A percentile compares a stretch with the other conserved stretches of the same genome.
Conservation (phyloP, 2,329 filamentous ascomycete genomes). For the Tympanopsis confertula region DNA sequence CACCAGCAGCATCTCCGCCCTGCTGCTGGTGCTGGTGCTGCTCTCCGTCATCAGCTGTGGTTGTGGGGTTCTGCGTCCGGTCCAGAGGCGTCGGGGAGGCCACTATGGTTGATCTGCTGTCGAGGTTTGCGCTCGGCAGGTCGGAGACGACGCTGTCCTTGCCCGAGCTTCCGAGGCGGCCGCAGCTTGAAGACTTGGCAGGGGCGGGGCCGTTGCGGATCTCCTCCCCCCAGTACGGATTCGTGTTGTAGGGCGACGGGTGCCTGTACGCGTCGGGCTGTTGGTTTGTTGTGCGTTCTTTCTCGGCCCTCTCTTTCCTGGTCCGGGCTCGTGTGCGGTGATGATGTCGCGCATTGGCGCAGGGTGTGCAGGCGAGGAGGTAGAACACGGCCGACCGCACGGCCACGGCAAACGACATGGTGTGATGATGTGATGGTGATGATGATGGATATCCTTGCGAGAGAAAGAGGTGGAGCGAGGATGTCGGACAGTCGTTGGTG, state of each 20-base stretch:
- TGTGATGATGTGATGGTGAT: too few species aligned
- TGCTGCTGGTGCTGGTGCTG: slow-evolving; percentile 76
- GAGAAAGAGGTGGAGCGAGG: too few species aligned
- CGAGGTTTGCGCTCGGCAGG: slow-evolving; percentile 19
- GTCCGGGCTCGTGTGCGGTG: slow-evolving; percentile 62
- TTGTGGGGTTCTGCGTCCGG: slow-evolving; percentile 27
- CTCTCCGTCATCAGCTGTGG: slow-evolving; percentile 40
- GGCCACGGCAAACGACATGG: slow-evolving; percentile 45
- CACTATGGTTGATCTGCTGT: slow-evolving; percentile 22
- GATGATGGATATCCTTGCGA: too few species aligned
- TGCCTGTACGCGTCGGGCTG: slow-evolving; percentile 68
- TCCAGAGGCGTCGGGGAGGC: slow-evolving; percentile 17
- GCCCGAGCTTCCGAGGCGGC: slow-evolving; percentile 45
- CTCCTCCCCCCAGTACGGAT: slow-evolving; percentile 80
- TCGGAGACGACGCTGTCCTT: slow-evolving; percentile 35
- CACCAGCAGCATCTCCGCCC: slow-evolving; percentile 76
- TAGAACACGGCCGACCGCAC: slow-evolving; percentile 72
- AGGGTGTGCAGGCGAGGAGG: slow-evolving; percentile 67
- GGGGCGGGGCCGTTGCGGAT: slow-evolving; percentile 70
- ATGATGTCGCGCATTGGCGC: slow-evolving; percentile 57
- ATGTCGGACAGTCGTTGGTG: too few species aligned
- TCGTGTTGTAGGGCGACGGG: slow-evolving; percentile 73
- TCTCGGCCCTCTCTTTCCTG: slow-evolving; percentile 53
- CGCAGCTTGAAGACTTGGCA: slow-evolving; percentile 49
- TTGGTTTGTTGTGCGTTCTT: slow-evolving; percentile 51